Base-by-base conservation (phyloP, 73 alveolate species). In the Breviolum minutum region DNA sequence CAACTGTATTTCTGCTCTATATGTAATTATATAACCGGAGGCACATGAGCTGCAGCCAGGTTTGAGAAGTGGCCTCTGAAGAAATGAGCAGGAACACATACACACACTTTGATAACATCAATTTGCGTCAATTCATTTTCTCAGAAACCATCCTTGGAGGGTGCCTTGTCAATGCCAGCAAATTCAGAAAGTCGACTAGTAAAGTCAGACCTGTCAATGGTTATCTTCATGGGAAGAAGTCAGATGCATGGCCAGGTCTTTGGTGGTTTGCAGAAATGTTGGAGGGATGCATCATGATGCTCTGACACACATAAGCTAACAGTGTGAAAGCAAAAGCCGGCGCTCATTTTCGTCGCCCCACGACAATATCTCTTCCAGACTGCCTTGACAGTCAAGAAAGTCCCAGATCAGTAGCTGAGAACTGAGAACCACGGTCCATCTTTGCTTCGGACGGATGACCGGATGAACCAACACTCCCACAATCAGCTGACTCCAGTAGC, bases 101-200 rank as follows among this genome's bases (percentile, higher is more conserved):
- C 79, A 69, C 79, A 24, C 79, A 4, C 26, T 16, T 16, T 24
- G 19, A 16, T 19, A 24, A 16, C 26, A 40, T 0, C 54, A 40
- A 40, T 40, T 17, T 68, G 8, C 4, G 77, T 68, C 77, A 14
- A 1, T 22, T 68, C n/a, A 14, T 68, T 68, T 6, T 17, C 17
- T 17, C 24, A 68, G 17, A 68, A 68, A 22, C 24, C 77, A 68
- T 14, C n/a, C 83, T 73, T 26, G 48, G 83, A 13, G 30, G 63
- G 63, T 80, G 96, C 98, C 98, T 76, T 73, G 87, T 92, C 98
- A 27, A 92, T 40, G 64, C 91, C 98, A 92, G 97, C 97, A 29
- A 76, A 24, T 27, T 92, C 80, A 20, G 32, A n/a, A 16, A 92
- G 90, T 29, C 98, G 98, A 68, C 66, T 27, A 60, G 30, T 84